A percentile compares a stretch with the other conserved stretches of the same genome.
phyloP scores from a whole-genome alignment of 1,284 basidiomycete genomes.

The Malassezia pachydermatis region DNA sequence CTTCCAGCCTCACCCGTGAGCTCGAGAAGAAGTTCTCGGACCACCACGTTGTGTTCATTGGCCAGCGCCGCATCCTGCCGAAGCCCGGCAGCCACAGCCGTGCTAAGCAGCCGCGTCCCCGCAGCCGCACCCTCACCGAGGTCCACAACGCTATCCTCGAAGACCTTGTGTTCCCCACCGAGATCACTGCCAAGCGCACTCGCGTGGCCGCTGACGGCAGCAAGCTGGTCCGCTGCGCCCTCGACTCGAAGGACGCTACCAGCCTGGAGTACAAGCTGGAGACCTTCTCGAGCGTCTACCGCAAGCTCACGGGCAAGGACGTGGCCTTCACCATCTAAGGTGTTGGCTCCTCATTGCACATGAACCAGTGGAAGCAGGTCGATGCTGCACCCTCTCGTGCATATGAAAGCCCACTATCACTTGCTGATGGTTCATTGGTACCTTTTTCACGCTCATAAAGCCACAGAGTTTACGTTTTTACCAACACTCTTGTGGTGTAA shows the following conservation, averaged over 20 bases:
- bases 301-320: slow-evolving; percentile 84
- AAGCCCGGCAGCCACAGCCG: slow-evolving; percentile 90
- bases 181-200: slow-evolving; percentile 96
- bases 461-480: too few species aligned
- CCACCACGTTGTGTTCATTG: slow-evolving; percentile 95
- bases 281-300: slow-evolving; percentile 88
- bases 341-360: neutral
- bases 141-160: slow-evolving; percentile 98
- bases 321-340: slow-evolving; percentile 53
- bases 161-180: slow-evolving; percentile 96
- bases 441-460: too few species aligned
- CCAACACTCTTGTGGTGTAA: neutral
- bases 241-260: slow-evolving; percentile 96
- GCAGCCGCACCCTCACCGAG: slow-evolving; percentile 88
- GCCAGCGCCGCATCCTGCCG: slow-evolving; percentile 94
- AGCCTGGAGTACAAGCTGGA: slow-evolving; percentile 99
- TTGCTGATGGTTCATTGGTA: too few species aligned
- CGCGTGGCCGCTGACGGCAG: slow-evolving; percentile 52
- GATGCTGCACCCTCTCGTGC: too few species aligned
- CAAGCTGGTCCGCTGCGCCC: slow-evolving; percentile 55
- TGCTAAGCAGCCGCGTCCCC: slow-evolving; percentile 89
- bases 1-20: slow-evolving; percentile 79
- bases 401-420: too few species aligned
- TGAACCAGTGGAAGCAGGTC: too few species aligned
- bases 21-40: slow-evolving; percentile 99